phyloP scores from a whole-genome alignment of 1,284 basidiomycete genomes.

The Wolfiporia cocos region DNA sequence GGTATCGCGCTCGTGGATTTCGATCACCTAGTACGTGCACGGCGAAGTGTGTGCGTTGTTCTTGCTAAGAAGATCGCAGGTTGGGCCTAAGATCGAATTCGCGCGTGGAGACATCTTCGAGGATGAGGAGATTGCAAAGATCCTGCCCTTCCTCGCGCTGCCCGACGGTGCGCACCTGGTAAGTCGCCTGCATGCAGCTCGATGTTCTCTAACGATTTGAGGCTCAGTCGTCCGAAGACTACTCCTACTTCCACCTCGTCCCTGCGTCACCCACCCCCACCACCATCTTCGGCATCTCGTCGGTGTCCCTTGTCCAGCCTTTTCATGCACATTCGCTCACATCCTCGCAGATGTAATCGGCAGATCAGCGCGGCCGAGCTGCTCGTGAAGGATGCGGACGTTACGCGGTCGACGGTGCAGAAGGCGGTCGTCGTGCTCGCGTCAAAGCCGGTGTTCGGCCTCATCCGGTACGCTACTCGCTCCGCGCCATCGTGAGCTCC shows the following conservation, averaged over 20 bases:
- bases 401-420: slow-evolving; percentile 94
- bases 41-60: slow-evolving; percentile 8
- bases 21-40: slow-evolving; percentile 69
- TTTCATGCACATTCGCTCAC: slow-evolving; percentile 4
- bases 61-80: slow-evolving; percentile 36
- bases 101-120: slow-evolving; percentile 63
- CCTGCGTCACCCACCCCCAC: slow-evolving; percentile 62
- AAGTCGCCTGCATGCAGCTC: slow-evolving; percentile 10
- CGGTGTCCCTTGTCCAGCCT: slow-evolving; percentile 21
- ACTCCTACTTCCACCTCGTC: slow-evolving; percentile 92
- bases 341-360: slow-evolving; percentile 75
- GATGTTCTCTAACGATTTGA: neutral
- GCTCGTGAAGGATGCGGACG: slow-evolving; percentile 79
- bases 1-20: slow-evolving; percentile 89
- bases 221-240: slow-evolving; percentile 84
- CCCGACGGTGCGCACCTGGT: slow-evolving; percentile 97
- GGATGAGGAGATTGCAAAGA: slow-evolving; percentile 76
- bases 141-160: slow-evolving; percentile 94
- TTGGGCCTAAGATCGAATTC: slow-evolving; percentile 90
- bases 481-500: neutral
- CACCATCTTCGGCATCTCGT: slow-evolving; percentile 94
- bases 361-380: slow-evolving; percentile 85
- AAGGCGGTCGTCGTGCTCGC: slow-evolving; percentile 96
- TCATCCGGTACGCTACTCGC: slow-evolving; percentile 54
- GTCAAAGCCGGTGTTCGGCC: slow-evolving; percentile 84